These are phyloP conservation scores for Oryza meridionalis DNA, from an alignment of 176 grass and related monocot species.

Conservation along the genomic window DNA sequence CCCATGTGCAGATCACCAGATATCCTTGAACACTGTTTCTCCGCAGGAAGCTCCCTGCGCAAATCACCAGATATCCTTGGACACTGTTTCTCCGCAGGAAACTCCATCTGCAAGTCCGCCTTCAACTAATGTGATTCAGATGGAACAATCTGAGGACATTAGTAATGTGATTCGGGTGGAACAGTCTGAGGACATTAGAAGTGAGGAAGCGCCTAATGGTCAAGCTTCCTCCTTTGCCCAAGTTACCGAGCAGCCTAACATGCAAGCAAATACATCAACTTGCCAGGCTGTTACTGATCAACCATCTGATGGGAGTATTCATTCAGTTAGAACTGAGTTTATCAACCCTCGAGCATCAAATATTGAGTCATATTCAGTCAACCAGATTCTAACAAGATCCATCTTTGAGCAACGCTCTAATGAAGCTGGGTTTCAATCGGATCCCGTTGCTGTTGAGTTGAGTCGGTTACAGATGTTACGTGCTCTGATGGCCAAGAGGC, in stretches of 20 bases:
- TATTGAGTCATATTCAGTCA: conserved; percentile 28
- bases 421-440: conserved; percentile 32
- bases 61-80: background rate
- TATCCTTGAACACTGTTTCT: background rate
- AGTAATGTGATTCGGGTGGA: conserved; percentile 16
- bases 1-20: background rate
- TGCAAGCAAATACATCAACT: conserved; percentile 11
- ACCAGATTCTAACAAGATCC: conserved; percentile 31
- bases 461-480: conserved; percentile 29
- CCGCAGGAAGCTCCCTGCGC: background rate
- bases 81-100: conserved; percentile 25
- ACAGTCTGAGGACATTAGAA: conserved; percentile 22
- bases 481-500: conserved; percentile 43
- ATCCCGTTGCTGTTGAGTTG: conserved; percentile 38
- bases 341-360: conserved; percentile 14
- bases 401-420: conserved; percentile 7
- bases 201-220: conserved; percentile 6
- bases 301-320: conserved; percentile 25
- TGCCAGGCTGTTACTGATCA: conserved; percentile 15
- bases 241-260: conserved; percentile 30
- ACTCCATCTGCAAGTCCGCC: conserved; percentile 38
- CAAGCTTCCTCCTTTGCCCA: conserved; percentile 23
- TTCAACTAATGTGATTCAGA: conserved; percentile 28
- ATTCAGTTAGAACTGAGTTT: conserved; percentile 35
- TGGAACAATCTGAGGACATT: conserved; percentile 28